Evolutionary conservation across 2,329 filamentous ascomycete species (phyloP).

Genomic region (Colletotrichum sansevieriae): DNA sequence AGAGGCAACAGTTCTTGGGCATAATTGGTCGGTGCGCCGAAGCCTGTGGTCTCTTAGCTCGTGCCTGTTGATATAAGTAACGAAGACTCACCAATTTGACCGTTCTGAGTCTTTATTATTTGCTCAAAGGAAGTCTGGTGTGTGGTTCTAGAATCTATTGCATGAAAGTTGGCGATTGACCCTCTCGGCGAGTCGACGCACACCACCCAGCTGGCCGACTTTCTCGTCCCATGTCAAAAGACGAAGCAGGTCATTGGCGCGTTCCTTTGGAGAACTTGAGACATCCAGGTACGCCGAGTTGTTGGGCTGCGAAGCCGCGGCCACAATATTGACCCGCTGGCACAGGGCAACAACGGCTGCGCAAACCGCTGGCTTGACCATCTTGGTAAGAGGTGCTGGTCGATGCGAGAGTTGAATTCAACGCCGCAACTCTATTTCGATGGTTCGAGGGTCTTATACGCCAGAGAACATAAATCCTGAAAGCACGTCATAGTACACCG

Average conservation of each 20-base stretch:
- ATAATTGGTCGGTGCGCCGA: conserved; percentile 48
- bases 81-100: conserved; percentile 22
- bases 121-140: conserved; percentile 33
- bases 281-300: conserved; percentile 1
- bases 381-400: neutral
- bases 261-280: conserved; percentile 18
- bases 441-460: neutral
- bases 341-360: neutral
- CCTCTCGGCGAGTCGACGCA: conserved; percentile 29
- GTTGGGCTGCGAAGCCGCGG: neutral
- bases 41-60: conserved; percentile 41
- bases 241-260: conserved; percentile 31
- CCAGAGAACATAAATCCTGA: neutral
- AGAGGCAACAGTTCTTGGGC: conserved; percentile 47
- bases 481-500: conserved; percentile 17
- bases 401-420: neutral
- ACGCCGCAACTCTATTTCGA: too few species aligned
- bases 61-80: neutral
- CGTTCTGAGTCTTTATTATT: conserved; percentile 31
- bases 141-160: too few species aligned
- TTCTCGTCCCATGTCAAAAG: conserved; percentile 40
- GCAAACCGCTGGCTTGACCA: neutral
- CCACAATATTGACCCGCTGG: neutral
- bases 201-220: conserved; percentile 33
- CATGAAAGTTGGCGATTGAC: conserved; percentile 7